Conservation (phyloP, 1,284 basidiomycete species). For the Cutaneotrichosporon curvatum region DNA sequence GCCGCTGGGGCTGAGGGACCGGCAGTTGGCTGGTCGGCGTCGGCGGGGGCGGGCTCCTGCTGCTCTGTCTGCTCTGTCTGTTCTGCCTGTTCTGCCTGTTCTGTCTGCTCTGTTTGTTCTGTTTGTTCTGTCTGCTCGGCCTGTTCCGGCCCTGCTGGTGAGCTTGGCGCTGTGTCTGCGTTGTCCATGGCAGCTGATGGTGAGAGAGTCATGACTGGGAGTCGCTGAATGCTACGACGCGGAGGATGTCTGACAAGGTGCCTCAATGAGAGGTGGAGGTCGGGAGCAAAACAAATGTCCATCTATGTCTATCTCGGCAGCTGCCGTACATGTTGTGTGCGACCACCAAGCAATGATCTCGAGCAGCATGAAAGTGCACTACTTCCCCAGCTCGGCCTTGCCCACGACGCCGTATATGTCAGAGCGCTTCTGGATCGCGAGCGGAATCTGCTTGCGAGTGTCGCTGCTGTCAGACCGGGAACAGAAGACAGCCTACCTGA, state of each 20-base stretch:
- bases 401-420: constrained; percentile 33
- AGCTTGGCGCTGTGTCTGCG: constrained; percentile 8
- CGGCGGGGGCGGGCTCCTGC: not conserved
- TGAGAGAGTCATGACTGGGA: no score
- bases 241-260: no score
- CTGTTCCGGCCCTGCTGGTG: not conserved
- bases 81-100: no score
- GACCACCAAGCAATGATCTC: no score
- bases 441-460: constrained; percentile 35
- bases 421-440: constrained; percentile 36
- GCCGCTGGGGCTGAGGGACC: constrained; percentile 7
- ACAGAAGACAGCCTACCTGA: constrained; percentile 20
- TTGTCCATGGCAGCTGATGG: constrained; percentile 3
- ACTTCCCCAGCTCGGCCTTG: not conserved
- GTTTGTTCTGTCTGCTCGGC: no score
- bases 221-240: no score
- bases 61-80: no score
- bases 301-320: no score
- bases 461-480: constrained; percentile 15
- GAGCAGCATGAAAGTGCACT: no score
- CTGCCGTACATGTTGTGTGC: not conserved
- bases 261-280: no score
- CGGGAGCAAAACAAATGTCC: no score
- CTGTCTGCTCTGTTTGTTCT: no score
- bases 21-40: not conserved